These are phyloP conservation scores for Cutaneotrichosporon sp. DNA, from an alignment of 1,284 basidiomycete species.

Conservation along the genomic window DNA sequence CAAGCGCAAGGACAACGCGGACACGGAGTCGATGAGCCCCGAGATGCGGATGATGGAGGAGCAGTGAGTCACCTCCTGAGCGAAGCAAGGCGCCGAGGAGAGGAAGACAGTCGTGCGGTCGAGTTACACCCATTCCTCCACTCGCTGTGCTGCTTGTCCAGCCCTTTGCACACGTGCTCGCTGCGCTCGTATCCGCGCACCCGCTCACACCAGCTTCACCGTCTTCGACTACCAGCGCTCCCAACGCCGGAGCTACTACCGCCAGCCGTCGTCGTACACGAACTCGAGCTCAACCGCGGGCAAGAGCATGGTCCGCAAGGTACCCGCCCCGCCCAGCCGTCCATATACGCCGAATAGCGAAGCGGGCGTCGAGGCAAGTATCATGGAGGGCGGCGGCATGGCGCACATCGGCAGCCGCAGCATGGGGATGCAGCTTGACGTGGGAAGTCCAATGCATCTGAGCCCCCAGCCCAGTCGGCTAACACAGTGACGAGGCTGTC, in stretches of 20 bases:
- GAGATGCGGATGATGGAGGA: conserved; percentile 99
- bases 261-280: conserved; percentile 25
- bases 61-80: conserved; percentile 63
- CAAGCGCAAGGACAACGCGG: conserved; percentile 84
- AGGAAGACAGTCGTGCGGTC: too few relatives aligned
- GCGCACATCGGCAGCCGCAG: conserved; percentile 42
- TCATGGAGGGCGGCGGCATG: conserved; percentile 53
- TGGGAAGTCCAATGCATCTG: neutral
- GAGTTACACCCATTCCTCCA: neutral
- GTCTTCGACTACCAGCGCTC: conserved; percentile 52
- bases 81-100: neutral
- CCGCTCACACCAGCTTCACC: conserved; percentile 43
- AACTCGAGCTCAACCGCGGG: conserved; percentile 27
- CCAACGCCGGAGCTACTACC: conserved; percentile 50
- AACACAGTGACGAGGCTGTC: neutral
- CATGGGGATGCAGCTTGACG: conserved; percentile 19
- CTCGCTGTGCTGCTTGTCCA: too few relatives aligned
- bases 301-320: conserved; percentile 4
- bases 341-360: conserved; percentile 16
- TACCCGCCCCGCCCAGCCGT: neutral
- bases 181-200: neutral
- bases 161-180: too few relatives aligned
- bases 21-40: conserved; percentile 74
- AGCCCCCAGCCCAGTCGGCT: neutral
- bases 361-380: conserved; percentile 46